Conservation (phyloP, 2,329 filamentous ascomycete genomes). For the Hymenoscyphus salicellus region DNA sequence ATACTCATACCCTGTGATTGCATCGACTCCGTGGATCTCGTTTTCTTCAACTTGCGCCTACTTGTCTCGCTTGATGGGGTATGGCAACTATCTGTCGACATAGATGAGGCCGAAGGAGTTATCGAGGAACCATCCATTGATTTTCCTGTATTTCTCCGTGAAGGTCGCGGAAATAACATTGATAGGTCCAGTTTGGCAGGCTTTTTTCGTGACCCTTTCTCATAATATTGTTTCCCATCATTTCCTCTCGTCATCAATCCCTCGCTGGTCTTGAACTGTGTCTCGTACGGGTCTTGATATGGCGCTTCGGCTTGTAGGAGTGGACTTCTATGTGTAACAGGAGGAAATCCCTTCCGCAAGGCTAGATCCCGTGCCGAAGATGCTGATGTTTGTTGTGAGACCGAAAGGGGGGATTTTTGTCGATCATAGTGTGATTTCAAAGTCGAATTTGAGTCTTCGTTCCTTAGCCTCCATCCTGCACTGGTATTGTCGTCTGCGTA, state of each 20-base stretch:
- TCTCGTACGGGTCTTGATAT: constrained; percentile 23
- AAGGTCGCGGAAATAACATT: constrained; percentile 31
- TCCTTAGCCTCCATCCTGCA: constrained; percentile 34
- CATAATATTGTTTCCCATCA: constrained; percentile 5
- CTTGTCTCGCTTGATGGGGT: constrained; percentile 9
- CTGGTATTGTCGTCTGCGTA: constrained; percentile 37
- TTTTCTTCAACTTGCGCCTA: constrained; percentile 27
- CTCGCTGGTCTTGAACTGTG: constrained; percentile 17
- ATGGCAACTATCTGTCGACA: constrained; percentile 19
- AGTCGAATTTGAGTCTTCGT: constrained; percentile 44
- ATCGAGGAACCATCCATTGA: constrained; percentile 15
- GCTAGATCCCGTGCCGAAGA: constrained; percentile 41
- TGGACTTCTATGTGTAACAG: constrained; percentile 31
- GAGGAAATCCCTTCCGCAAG: constrained; percentile 38
- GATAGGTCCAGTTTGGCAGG: constrained; percentile 32
- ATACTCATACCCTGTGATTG: constrained; percentile 28
- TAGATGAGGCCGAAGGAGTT: constrained; percentile 21
- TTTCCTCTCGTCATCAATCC: constrained; percentile 5
- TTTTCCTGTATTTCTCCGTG: constrained; percentile 20
- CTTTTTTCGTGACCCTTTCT: constrained; percentile 30
- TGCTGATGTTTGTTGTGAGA: constrained; percentile 45
- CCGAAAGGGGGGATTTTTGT: constrained; percentile 40
- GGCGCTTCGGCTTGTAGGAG: constrained; percentile 27
- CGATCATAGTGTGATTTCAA: constrained; percentile 47
- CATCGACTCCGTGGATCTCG: constrained; percentile 30